Percentiles rank a stretch among this genome's conserved stretches.
phyloP scores from a whole-genome alignment of 306 rosid species.

The Prunus padus region DNA sequence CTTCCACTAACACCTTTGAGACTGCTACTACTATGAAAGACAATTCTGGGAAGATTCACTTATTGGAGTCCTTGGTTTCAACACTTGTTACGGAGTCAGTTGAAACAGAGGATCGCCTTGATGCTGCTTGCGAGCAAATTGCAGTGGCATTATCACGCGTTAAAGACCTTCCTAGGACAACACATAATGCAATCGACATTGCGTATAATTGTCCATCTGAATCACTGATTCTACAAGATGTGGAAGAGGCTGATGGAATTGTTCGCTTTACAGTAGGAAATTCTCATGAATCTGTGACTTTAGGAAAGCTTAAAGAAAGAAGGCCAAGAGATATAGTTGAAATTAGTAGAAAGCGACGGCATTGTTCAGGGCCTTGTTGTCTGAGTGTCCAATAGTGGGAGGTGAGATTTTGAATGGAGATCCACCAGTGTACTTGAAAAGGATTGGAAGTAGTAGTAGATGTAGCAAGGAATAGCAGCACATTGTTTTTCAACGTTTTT shows the following conservation, averaged over 20 bases:
- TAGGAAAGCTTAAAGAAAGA: constrained; percentile 72
- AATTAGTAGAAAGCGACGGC: constrained; percentile 53
- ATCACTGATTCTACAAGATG: constrained; percentile 63
- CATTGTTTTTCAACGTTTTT: neutral
- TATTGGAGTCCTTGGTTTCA: constrained; percentile 64
- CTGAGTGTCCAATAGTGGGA: constrained; percentile 57
- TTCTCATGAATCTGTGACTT: constrained; percentile 51
- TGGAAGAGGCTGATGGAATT: constrained; percentile 62
- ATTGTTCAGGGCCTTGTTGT: constrained; percentile 59
- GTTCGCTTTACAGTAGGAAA: constrained; percentile 52
- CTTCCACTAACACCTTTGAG: constrained; percentile 43
- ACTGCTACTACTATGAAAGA: constrained; percentile 39
- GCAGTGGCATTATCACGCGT: constrained; percentile 54
- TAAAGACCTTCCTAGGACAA: constrained; percentile 63
- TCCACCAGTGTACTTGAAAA: constrained; percentile 46
- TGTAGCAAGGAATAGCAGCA: constrained; percentile 34
- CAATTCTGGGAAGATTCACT: constrained; percentile 57
- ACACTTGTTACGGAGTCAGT: constrained; percentile 59
- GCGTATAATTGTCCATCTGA: constrained; percentile 54
- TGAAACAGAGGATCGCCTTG: constrained; percentile 74
- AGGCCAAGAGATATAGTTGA: constrained; percentile 69
- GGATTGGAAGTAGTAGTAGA: constrained; percentile 9
- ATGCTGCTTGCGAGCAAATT: constrained; percentile 68
- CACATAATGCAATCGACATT: constrained; percentile 44
- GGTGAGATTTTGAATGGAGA: constrained; percentile 51